These are phyloP conservation scores for Cordyceps sp. DNA, from an alignment of 2,329 filamentous ascomycete species.

Conservation along the genomic window DNA sequence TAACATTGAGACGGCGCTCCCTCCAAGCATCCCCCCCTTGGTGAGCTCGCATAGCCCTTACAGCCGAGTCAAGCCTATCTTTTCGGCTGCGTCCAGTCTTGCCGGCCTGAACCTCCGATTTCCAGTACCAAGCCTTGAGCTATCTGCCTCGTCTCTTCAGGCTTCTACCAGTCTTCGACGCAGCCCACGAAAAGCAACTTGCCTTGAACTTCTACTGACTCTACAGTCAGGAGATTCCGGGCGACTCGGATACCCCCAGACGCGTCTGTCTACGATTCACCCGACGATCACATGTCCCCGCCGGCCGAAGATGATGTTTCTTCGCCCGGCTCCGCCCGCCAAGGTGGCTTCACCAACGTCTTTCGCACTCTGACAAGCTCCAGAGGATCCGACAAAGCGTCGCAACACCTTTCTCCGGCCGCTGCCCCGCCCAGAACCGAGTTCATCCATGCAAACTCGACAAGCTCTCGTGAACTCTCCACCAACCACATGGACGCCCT, in stretches of 20 bases:
- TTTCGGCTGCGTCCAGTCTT: no score
- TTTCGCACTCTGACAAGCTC: constrained; percentile 44
- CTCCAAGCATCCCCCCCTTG: no score
- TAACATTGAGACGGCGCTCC: no score
- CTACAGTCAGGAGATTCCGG: not conserved
- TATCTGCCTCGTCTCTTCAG: no score
- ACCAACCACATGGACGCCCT: constrained; percentile 36
- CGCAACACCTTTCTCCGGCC: constrained; percentile 23
- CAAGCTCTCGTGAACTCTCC: constrained; percentile 25
- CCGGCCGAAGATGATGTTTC: constrained; percentile 38
- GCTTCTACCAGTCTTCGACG: no score
- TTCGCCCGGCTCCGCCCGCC: constrained; percentile 36
- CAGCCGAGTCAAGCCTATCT: no score
- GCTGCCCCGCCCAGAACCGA: constrained; percentile 24
- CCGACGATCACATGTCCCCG: constrained; percentile 40
- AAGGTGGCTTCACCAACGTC: constrained; percentile 43
- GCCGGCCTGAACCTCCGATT: no score
- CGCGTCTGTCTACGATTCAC: not conserved
- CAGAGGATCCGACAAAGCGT: constrained; percentile 32
- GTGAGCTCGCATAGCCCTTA: no score
- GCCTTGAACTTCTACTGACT: constrained; percentile 1
- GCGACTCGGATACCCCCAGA: not conserved
- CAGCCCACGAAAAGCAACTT: no score
- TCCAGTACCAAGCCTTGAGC: no score
- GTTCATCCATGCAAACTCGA: constrained; percentile 24